These are phyloP conservation scores for Agroathelia rolfsii DNA, from an alignment of 1,284 basidiomycete species.

Conservation along the genomic window DNA sequence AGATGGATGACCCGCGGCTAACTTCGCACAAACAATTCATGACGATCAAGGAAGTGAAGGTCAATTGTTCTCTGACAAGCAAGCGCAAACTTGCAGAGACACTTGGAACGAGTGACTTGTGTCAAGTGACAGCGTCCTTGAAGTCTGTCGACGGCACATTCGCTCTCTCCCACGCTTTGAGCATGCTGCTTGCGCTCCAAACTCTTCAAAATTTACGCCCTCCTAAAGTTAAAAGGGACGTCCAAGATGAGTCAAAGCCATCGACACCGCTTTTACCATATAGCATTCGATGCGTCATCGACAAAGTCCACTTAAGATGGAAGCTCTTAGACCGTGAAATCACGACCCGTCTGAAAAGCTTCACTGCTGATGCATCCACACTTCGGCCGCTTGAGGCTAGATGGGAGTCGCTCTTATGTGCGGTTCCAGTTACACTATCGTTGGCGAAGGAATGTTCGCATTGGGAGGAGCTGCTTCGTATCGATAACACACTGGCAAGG, in stretches of 20 bases:
- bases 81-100: constrained; percentile 15
- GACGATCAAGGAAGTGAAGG: constrained; percentile 27
- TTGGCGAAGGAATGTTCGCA: too few relatives aligned
- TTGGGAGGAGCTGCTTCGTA: constrained; percentile 82
- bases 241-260: too few relatives aligned
- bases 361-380: too few relatives aligned
- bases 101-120: constrained; percentile 21
- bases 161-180: constrained; percentile 69
- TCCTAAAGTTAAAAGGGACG: too few relatives aligned
- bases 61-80: constrained; percentile 29
- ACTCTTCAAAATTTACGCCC: constrained; percentile 39
- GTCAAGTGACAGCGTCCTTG: constrained; percentile 29
- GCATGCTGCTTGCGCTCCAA: constrained; percentile 54
- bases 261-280: constrained; percentile 15
- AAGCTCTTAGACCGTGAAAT: too few relatives aligned
- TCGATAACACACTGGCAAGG: too few relatives aligned
- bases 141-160: constrained; percentile 36
- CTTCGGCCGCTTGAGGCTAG: too few relatives aligned
- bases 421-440: constrained; percentile 35
- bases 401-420: constrained; percentile 31
- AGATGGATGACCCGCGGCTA: constrained; percentile 35
- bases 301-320: constrained; percentile 6
- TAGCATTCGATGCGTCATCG: constrained; percentile 23
- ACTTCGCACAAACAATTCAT: constrained; percentile 40
- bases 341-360: too few relatives aligned